A percentile compares a stretch with the other conserved stretches of the same genome.
phyloP scores from a whole-genome alignment of 139 green algal genomes.

The Picochlorum sp. region DNA sequence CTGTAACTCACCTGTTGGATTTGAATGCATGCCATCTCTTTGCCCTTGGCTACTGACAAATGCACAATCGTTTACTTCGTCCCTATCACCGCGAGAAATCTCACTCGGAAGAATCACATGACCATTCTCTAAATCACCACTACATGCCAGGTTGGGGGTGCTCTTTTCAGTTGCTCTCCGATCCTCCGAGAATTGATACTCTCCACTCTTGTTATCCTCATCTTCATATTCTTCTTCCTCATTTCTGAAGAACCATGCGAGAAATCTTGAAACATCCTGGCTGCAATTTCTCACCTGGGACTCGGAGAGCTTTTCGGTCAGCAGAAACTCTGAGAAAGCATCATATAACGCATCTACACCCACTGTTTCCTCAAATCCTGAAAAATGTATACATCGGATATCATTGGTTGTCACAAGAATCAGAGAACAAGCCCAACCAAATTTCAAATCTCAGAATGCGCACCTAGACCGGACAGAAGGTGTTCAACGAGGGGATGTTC shows the following conservation, averaged over 20 bases:
- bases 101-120: not conserved
- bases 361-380: conserved; percentile 23
- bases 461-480: conserved; percentile 11
- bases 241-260: not conserved
- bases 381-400: not conserved
- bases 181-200: too few species aligned
- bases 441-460: not conserved
- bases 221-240: not conserved
- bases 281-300: not conserved
- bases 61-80: too few species aligned
- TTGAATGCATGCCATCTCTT: too few species aligned
- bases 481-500: conserved; percentile 18
- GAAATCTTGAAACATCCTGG: conserved; percentile 1
- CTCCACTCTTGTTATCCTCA: not conserved
- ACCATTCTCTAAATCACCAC: too few species aligned
- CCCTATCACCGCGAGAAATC: not conserved
- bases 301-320: not conserved
- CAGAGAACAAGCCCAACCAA: not conserved
- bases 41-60: too few species aligned
- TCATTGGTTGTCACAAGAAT: not conserved
- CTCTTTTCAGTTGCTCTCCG: too few species aligned
- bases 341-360: conserved; percentile 20
- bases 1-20: not conserved
- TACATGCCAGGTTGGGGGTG: too few species aligned
- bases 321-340: conserved; percentile 11